Conservation (phyloP, 1,139 yeast genomes). For the Nadsonia starkeyi-henricii region DNA sequence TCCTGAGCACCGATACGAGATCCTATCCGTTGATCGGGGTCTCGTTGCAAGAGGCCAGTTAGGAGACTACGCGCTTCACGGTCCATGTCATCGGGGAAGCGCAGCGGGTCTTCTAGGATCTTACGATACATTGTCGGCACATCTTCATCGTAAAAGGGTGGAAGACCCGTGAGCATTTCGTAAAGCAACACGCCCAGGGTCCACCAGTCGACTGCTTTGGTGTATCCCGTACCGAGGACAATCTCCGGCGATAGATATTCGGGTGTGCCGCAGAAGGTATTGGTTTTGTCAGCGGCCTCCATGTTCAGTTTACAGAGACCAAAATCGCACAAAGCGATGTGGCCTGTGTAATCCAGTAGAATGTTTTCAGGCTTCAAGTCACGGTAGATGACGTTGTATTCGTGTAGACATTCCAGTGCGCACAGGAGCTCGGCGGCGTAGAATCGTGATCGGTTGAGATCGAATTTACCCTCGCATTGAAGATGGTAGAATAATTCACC, state of each 20-base stretch:
- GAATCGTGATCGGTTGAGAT: slow-evolving; percentile 77
- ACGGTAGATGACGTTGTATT: slow-evolving; percentile 80
- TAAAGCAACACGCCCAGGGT: slow-evolving; percentile 84
- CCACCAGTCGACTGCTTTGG: slow-evolving; percentile 98
- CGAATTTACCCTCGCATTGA: slow-evolving; percentile 82
- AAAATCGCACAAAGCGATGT: slow-evolving; percentile 92
- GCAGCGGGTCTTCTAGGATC: slow-evolving; percentile 74
- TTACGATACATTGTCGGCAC: slow-evolving; percentile 90
- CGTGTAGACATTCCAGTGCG: slow-evolving; percentile 85
- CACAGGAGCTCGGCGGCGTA: slow-evolving; percentile 88
- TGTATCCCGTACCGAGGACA: slow-evolving; percentile 81
- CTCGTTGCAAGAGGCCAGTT: slow-evolving; percentile 64
- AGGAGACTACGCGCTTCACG: slow-evolving; percentile 77
- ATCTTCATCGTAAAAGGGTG: slow-evolving; percentile 92
- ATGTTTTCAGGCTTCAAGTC: slow-evolving; percentile 95
- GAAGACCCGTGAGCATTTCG: slow-evolving; percentile 94
- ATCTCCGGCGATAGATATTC: slow-evolving; percentile 94
- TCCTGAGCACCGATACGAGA: slow-evolving; percentile 71
- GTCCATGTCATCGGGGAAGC: slow-evolving; percentile 82
- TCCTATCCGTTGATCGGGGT: slow-evolving; percentile 69
- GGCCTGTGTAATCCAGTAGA: slow-evolving; percentile 87
- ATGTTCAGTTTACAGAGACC: slow-evolving; percentile 91
- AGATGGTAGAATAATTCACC: slow-evolving; percentile 94
- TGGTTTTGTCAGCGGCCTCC: slow-evolving; percentile 78
- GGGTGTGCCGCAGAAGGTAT: slow-evolving; percentile 94